Evolutionary conservation across 176 grass and related monocot genomes (phyloP), one percentile per base, ranked within the genome.

Genomic region (Cenchrus purpureus): DNA sequence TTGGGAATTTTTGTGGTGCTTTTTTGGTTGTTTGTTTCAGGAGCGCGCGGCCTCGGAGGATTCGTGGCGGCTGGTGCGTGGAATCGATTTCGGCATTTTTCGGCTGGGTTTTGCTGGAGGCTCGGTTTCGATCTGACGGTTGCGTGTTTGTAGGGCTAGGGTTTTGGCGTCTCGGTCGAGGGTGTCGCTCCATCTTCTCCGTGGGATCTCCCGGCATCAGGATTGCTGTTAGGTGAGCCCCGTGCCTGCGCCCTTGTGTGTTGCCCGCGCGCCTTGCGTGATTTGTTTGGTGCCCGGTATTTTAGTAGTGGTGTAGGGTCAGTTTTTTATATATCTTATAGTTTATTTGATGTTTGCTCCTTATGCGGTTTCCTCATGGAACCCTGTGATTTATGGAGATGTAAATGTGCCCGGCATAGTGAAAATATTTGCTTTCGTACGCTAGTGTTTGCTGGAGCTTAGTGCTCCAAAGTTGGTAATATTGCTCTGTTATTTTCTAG

Each of bases 21-120:
- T 56, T 81, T 86, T 46, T 82, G 42, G 32, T 80, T 82, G 55
- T 86, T 86, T 86, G 3, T 90, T 90, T 86, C 83, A 86, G 83
- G 83, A 77, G 55, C n/a, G 54, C 50, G 63, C 17, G 34, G 6
- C 15, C 45, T 71, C 10, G 78, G 83, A 81, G 69, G 88, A 86
- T 77, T 82, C 56, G 65, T 65, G 76, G 83, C 55, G 71, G 31
- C 83, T 49, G 88, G 88, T 90, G 72, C 34, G 88, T 85, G 53
- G 63, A 82, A 29, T 54, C 31, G 5, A 65, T 32, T 29, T 40
- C 43, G 5, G 12, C 25, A 19, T 28, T 48, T 60, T 34, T 46
- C 8, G 4, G 44, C 42, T 75, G 52, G 20, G 46, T 25, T 68
- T 86, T 77, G 37, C 54, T 31, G 37, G 57, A 20, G 60, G 58